Evolutionary conservation across 2,329 filamentous ascomycete genomes (phyloP), one percentile per base, ranked within the genome.

Genomic region (Pestalotiopsis sp.): DNA sequence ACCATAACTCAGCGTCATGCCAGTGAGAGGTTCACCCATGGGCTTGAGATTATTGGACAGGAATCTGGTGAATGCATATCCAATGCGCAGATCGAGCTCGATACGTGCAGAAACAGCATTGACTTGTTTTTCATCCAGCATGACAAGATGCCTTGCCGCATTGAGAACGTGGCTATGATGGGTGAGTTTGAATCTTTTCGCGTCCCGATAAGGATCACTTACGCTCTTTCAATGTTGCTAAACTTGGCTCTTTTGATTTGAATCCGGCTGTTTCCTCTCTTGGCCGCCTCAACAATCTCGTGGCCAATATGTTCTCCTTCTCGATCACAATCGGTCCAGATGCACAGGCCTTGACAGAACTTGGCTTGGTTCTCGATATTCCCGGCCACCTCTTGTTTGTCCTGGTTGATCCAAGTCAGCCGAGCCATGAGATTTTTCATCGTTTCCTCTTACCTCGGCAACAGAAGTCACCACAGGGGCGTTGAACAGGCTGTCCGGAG

Each of bases 311-410:
- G 93, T 79, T 99, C 96, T 45, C 96, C 96, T 85, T 99, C 96
- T 67, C 95, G 90, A 84, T 99, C 96, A 80, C 96, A 98, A 86
- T 99, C 96, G 0, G 96, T 99, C 96, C 96, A 99, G 74, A 99
- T 98, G 80, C 97, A 95, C 39, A 99, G 85, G 13, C 91, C 89
- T 67, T 86, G 88, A n/a, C 90, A 87, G 77, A 88, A 87, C 70
- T 87, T 87, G 20, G 96, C 95, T 79, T 97, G 91, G 1, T 87
- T 83, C 73, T 91, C 89, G 75, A 99, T 96, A 77, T 99, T 99
- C 39, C 90, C 86, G 11, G 95, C 94, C 71, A 99, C 92, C 1
- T 86, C 83, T 75, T 91, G 91, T 77, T 95, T 97, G 76, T 95
- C 91, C 89, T 95, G 39, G 4, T 13, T 38, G 17, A 61, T 7